phyloP scores from a whole-genome alignment of 768 basidiomycete species.

The Pseudohyphozyma bogoriensis region DNA sequence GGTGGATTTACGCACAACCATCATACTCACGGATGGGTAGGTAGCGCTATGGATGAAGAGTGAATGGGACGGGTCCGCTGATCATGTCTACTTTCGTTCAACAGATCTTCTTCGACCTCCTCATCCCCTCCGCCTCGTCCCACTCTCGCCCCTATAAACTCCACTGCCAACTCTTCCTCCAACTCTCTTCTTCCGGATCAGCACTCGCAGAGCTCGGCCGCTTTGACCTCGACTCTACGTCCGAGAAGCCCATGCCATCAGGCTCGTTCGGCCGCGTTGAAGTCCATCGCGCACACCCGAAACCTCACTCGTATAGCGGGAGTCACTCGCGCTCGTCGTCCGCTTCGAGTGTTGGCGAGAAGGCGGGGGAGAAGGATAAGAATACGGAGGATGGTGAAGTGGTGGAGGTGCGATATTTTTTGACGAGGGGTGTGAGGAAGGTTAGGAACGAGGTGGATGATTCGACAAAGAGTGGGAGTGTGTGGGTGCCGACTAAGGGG shows the following conservation, averaged over 20 bases:
- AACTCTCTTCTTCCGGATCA: neutral
- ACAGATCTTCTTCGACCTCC: constrained; percentile 11
- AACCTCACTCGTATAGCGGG: neutral
- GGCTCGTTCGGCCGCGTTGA: constrained; percentile 1
- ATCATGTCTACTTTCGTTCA: too few relatives aligned
- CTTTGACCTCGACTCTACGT: constrained; percentile 7
- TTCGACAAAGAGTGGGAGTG: neutral
- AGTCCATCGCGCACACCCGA: neutral
- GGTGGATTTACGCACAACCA: neutral
- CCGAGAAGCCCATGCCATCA: neutral
- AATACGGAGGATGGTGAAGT: neutral
- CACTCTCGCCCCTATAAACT: neutral
- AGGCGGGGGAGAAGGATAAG: neutral
- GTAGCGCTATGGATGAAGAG: neutral
- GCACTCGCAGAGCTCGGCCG: constrained; percentile 1
- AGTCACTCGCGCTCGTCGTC: neutral
- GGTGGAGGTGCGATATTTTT: neutral
- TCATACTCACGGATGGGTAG: constrained; percentile 1
- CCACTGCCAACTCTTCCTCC: constrained; percentile 5
- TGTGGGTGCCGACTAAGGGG: neutral
- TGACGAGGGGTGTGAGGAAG: neutral
- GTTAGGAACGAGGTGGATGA: constrained; percentile 3
- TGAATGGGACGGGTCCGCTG: neutral
- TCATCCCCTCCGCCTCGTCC: neutral
- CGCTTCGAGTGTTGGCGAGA: neutral